phyloP scores from a whole-genome alignment of 257 asterid genomes.

The Apocynum venetum region DNA sequence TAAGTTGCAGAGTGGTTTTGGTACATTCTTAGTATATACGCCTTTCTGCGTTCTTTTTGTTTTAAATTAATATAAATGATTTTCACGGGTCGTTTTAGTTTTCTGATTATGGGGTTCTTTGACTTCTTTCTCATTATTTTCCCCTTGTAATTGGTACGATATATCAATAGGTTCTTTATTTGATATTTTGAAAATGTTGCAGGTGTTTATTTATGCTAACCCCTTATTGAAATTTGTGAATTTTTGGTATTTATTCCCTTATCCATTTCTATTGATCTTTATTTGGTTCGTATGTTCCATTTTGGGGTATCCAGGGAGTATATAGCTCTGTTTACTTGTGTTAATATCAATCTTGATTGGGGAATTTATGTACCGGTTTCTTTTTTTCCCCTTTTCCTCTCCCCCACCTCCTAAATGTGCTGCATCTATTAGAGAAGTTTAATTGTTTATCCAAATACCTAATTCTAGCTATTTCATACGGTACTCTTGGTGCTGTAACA shows the following conservation, averaged over 20 bases:
- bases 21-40: background rate
- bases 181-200: background rate
- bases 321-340: background rate
- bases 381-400: too few relatives aligned
- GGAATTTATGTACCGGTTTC: too few relatives aligned
- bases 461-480: background rate
- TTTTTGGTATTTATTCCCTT: background rate
- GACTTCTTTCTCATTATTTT: background rate
- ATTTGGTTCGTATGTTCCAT: background rate
- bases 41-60: background rate
- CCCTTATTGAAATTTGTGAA: background rate
- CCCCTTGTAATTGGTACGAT: background rate
- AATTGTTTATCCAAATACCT: background rate
- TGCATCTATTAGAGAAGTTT: background rate
- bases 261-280: too few relatives aligned
- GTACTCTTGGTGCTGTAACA: conserved; percentile 25
- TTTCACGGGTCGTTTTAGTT: background rate
- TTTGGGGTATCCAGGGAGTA: background rate
- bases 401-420: too few relatives aligned
- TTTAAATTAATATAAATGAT: background rate
- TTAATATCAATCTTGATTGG: background rate
- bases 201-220: background rate
- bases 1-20: background rate
- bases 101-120: conserved; percentile 1
- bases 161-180: background rate